Base-by-base conservation (phyloP, 805 yeast genomes). In the Candida xiaguanensis region DNA sequence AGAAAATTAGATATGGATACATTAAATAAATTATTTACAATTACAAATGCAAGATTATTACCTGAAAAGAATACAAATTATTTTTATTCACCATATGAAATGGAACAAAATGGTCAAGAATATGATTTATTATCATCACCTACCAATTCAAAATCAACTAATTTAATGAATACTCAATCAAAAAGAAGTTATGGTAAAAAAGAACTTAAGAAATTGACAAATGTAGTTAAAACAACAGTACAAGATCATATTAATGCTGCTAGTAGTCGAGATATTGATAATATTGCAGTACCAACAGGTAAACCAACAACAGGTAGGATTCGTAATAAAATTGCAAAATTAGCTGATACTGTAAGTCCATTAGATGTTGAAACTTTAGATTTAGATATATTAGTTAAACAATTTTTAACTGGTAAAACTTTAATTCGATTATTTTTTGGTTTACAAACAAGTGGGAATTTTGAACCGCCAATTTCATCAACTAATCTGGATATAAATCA, bases 191-290 rank as follows among this genome's bases (percentile, higher is more conserved):
- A 67, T 38, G 58, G 70, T n/a, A 61, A 36, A n/a, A 37, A 62
- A 39, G 74, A 69, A 40, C 52, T 69, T 28, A 65, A 67, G 39
- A 77, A 78, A 39, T 56, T 82, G 34, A 80, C 81, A 32, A 79
- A 76, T 46, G 87, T 76, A 23, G 85, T 86, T 25, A 85, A 83
- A 50, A 73, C 78, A 14, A 81, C 89, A 0, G 85, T 85, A 17
- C 85, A 81, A 50, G 93, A 86, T 52, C 62, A 61, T 42, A 65
- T 64, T 22, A 58, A 47, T 30, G 50, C 54, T 11, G 53, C 48
- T 7, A 49, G 51, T 34, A 22, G 39, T 16, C 39, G 47, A 22
- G 52, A 50, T 34, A 46, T 43, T 17, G 55, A 49, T 11, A 52
- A 47, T 22, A 39, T 40, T 13, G 42, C 38, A 27, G 15, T 35